Evolutionary conservation across 805 yeast species (phyloP).

Genomic region (Kazachstania bromeliacearum): DNA sequence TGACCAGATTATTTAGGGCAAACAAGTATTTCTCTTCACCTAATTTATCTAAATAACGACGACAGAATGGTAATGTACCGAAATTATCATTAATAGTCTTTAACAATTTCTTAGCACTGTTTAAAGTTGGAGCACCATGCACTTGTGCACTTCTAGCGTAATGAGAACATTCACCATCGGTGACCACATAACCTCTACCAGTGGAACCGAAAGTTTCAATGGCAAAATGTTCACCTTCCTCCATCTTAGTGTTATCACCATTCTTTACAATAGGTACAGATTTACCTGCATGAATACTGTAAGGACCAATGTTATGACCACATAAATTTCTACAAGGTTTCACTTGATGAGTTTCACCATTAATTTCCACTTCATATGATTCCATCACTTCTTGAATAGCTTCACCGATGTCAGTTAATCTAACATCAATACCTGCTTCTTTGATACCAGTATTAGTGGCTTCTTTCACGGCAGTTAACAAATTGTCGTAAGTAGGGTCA

Average conservation of each 20-base stretch:
- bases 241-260: slow-evolving; percentile 94
- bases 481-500: slow-evolving; percentile 69
- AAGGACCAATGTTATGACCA: slow-evolving; percentile 88
- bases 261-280: slow-evolving; percentile 93
- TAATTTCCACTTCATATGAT: slow-evolving; percentile 82
- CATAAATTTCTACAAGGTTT: slow-evolving; percentile 85
- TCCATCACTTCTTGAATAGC: slow-evolving; percentile 97
- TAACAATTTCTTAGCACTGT: slow-evolving; percentile 62
- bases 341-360: slow-evolving; percentile 77
- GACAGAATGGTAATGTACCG: slow-evolving; percentile 94
- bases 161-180: slow-evolving; percentile 91
- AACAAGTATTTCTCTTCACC: slow-evolving; percentile 88
- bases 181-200: slow-evolving; percentile 81
- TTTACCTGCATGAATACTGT: slow-evolving; percentile 85
- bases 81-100: slow-evolving; percentile 67
- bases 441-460: slow-evolving; percentile 91
- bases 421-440: slow-evolving; percentile 92
- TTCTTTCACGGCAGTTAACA: slow-evolving; percentile 76
- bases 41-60: slow-evolving; percentile 81
- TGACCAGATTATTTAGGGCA: slow-evolving; percentile 78
- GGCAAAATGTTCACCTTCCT: slow-evolving; percentile 96
- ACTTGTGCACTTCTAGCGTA: slow-evolving; percentile 58
- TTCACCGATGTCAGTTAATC: slow-evolving; percentile 91
- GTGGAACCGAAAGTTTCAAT: slow-evolving; percentile 97
- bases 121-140: slow-evolving; percentile 34